These are phyloP conservation scores for Arthrinium phaeospermum DNA, from an alignment of 2,329 filamentous ascomycete species.

Conservation along the genomic window DNA sequence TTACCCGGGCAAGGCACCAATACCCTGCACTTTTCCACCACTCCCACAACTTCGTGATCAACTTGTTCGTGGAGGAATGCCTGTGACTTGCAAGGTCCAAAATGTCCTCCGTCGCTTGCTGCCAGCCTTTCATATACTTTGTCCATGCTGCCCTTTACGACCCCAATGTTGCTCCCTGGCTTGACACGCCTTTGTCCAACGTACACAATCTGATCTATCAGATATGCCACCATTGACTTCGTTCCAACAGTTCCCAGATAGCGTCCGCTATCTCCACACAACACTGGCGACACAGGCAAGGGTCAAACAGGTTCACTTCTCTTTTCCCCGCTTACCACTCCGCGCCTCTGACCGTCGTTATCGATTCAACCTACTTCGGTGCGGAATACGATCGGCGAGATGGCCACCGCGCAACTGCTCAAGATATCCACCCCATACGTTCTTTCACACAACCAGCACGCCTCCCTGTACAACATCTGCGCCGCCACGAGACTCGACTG, in stretches of 20 bases:
- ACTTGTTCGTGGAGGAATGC: neutral
- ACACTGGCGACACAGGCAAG: neutral
- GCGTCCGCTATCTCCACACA: neutral
- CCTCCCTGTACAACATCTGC: too few species aligned
- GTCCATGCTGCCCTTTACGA: neutral
- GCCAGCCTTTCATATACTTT: neutral
- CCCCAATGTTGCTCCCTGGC: neutral
- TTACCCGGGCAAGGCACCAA: neutral
- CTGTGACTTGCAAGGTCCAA: neutral
- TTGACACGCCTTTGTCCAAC: neutral
- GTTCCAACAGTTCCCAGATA: neutral
- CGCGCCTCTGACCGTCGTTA: neutral
- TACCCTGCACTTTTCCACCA: neutral
- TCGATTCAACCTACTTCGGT: neutral
- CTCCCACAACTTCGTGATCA: neutral
- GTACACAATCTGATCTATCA: neutral
- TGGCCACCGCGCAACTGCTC: neutral
- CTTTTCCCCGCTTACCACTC: neutral
- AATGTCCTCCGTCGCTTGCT: neutral
- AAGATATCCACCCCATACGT: neutral
- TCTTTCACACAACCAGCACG: neutral
- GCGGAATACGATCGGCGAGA: neutral
- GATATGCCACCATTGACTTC: neutral
- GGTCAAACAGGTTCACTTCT: neutral
- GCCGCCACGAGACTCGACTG: too few species aligned